These are phyloP conservation scores for Raphanus hybrid DNA, from an alignment of 441 rosid genomes.

Conservation along the genomic window DNA sequence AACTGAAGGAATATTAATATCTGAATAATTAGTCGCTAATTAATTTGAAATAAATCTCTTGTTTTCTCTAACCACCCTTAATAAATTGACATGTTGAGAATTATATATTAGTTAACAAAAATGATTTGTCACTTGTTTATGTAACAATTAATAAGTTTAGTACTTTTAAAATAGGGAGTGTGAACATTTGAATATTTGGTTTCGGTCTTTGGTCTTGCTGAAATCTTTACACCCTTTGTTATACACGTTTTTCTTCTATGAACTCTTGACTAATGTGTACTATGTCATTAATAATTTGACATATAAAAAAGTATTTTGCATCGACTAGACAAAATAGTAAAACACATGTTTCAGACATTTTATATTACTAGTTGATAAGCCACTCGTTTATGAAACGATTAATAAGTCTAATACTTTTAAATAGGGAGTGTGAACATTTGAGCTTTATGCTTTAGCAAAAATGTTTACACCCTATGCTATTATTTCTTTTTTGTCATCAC, in stretches of 20 bases:
- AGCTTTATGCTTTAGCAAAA: not conserved
- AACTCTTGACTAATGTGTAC: not conserved
- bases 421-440: constrained; percentile 9
- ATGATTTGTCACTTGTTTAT: not conserved
- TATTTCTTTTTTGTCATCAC: not conserved
- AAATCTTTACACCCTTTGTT: not conserved
- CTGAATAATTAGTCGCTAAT: not conserved
- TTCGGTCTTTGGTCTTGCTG: not conserved
- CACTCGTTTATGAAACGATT: not conserved
- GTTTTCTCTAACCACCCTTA: not conserved
- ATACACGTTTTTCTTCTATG: not conserved
- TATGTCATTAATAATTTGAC: not conserved
- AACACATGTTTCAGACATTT: not conserved
- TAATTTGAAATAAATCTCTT: not conserved
- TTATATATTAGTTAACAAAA: not conserved
- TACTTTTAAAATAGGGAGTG: not conserved
- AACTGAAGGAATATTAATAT: not conserved
- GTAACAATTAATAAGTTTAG: not conserved
- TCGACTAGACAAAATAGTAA: not conserved
- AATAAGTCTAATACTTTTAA: not conserved
- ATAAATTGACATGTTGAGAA: not conserved
- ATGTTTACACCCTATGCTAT: not conserved
- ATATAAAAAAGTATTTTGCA: not conserved
- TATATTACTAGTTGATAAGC: not conserved
- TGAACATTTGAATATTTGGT: constrained; percentile 10